Evolutionary conservation across 176 grass and related monocot species (phyloP).

Genomic region (Panicum miliaceum): DNA sequence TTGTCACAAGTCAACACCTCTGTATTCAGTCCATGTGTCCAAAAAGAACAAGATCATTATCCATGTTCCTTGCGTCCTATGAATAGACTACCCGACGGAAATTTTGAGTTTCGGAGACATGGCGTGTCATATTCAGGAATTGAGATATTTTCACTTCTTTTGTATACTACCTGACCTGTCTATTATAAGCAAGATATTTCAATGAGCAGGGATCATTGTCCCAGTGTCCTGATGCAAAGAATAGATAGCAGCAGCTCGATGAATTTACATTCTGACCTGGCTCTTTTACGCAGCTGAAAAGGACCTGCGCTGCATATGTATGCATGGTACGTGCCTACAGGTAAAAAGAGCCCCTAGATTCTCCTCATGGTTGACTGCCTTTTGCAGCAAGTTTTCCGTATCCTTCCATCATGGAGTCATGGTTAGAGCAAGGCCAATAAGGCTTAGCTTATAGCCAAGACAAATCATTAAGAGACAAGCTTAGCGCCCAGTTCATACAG

Average conservation of each 20-base stretch:
- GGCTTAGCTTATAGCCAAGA: no score
- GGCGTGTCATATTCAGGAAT: background rate
- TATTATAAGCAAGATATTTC: slow-evolving; percentile 29
- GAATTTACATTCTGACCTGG: background rate
- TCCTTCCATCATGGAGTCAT: background rate
- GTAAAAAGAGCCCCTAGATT: slow-evolving; percentile 1
- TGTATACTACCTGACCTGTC: background rate
- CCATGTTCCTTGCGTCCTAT: background rate
- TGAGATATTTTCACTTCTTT: background rate
- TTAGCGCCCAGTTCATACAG: no score
- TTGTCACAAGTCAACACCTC: background rate
- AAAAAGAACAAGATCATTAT: background rate
- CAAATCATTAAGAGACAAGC: no score
- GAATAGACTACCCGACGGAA: background rate
- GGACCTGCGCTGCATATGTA: background rate
- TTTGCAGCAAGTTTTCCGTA: slow-evolving; percentile 15
- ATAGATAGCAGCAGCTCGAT: slow-evolving; percentile 8
- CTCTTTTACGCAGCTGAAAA: background rate
- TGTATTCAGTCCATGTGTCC: background rate
- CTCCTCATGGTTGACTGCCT: slow-evolving; percentile 4
- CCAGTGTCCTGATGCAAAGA: slow-evolving; percentile 14
- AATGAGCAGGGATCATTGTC: slow-evolving; percentile 12
- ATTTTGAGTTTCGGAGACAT: background rate
- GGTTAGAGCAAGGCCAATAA: no score
- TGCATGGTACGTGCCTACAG: background rate